Percentiles rank a stretch among this genome's conserved stretches.
Conservation (phyloP, 768 basidiomycete species). For the Multifurca ochricompacta region DNA sequence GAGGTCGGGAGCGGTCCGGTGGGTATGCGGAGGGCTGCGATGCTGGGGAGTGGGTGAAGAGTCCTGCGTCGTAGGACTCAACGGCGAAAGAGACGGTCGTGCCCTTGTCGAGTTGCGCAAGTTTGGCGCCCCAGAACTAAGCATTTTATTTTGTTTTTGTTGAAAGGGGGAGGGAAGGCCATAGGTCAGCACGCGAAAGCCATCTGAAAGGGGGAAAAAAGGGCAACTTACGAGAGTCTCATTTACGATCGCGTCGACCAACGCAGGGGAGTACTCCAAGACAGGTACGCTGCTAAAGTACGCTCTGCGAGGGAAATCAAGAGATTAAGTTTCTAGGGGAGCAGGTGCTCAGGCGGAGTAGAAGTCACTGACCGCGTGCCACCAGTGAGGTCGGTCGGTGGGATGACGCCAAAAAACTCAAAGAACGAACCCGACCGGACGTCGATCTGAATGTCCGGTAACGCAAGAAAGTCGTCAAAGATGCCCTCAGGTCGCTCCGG, state of each 20-base stretch:
- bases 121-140: slow-evolving; percentile 1
- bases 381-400: background rate
- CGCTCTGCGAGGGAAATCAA: background rate
- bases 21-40: slow-evolving; percentile 19
- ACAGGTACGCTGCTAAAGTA: slow-evolving; percentile 6
- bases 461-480: slow-evolving; percentile 19
- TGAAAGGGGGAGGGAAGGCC: too few relatives aligned
- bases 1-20: slow-evolving; percentile 18
- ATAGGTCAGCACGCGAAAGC: background rate
- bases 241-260: background rate
- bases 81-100: slow-evolving; percentile 8
- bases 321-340: background rate
- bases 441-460: background rate
- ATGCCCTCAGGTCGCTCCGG: slow-evolving; percentile 19
- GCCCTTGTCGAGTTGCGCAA: background rate
- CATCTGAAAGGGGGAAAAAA: too few relatives aligned
- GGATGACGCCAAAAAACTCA: background rate
- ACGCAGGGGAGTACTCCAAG: background rate
- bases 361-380: background rate
- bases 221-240: slow-evolving; percentile 1
- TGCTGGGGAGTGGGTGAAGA: slow-evolving; percentile 5
- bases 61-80: slow-evolving; percentile 12
- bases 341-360: too few relatives aligned
- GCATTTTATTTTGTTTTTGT: too few relatives aligned
- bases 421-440: background rate